Conservation (phyloP, 129 eudicot species). For the Tagetes patula region DNA sequence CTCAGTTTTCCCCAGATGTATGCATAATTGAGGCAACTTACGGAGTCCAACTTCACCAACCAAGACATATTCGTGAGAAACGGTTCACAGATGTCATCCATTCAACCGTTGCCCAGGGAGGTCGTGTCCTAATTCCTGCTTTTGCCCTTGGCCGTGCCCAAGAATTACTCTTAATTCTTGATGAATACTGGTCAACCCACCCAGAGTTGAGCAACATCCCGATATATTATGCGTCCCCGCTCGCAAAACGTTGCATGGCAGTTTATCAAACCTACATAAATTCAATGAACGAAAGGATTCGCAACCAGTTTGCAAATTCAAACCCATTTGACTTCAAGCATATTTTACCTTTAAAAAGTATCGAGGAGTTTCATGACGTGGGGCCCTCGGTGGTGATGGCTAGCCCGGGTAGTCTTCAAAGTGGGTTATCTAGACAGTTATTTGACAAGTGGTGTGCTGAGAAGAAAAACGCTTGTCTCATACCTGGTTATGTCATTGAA, state of each 20-base stretch:
- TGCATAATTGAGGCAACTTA: slow-evolving; percentile 96
- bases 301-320: slow-evolving; percentile 72
- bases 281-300: slow-evolving; percentile 88
- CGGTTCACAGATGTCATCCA: slow-evolving; percentile 93
- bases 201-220: slow-evolving; percentile 83
- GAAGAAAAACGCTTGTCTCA: slow-evolving; percentile 80
- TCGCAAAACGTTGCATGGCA: slow-evolving; percentile 93
- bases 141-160: slow-evolving; percentile 98
- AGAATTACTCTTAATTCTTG: slow-evolving; percentile 83
- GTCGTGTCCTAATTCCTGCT: slow-evolving; percentile 95
- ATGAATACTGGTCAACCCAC: slow-evolving; percentile 94
- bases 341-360: slow-evolving; percentile 81
- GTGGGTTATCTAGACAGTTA: slow-evolving; percentile 88
- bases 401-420: slow-evolving; percentile 89
- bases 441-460: slow-evolving; percentile 95
- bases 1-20: slow-evolving; percentile 91
- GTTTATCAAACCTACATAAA: slow-evolving; percentile 97
- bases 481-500: slow-evolving; percentile 91
- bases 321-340: slow-evolving; percentile 91
- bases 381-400: slow-evolving; percentile 98
- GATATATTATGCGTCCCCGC: slow-evolving; percentile 95
- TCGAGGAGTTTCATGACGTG: slow-evolving; percentile 74
- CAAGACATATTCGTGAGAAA: slow-evolving; percentile 83
- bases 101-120: slow-evolving; percentile 78
- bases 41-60: slow-evolving; percentile 90